phyloP scores from a whole-genome alignment of 345 rosid species.

The Camelina hispida region DNA sequence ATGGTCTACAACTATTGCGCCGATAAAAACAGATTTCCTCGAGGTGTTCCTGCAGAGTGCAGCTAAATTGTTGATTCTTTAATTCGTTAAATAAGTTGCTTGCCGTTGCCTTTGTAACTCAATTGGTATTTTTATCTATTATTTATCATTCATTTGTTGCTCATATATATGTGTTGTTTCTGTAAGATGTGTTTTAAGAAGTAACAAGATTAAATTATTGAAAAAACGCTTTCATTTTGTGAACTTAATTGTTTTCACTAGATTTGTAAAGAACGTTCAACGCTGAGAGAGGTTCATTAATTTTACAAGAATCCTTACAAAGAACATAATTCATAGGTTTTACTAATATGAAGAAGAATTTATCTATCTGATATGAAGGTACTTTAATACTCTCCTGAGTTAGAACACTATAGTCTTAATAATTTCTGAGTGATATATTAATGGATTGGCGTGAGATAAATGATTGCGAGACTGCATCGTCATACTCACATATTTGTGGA shows the following conservation, averaged over 20 bases:
- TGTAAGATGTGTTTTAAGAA: constrained; percentile 1
- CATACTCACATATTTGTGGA: constrained; percentile 3
- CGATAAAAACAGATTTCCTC: constrained; percentile 53
- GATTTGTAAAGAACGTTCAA: neutral
- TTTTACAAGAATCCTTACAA: too few relatives aligned
- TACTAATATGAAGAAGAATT: too few relatives aligned
- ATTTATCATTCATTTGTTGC: constrained; percentile 28
- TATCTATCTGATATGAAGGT: too few relatives aligned
- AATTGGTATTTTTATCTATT: neutral
- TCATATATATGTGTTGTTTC: neutral
- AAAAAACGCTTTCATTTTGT: neutral
- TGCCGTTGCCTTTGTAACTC: constrained; percentile 19
- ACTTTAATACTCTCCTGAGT: too few relatives aligned
- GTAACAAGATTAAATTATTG: neutral
- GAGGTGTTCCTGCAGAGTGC: constrained; percentile 57
- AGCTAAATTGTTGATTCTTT: constrained; percentile 18
- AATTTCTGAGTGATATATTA: too few relatives aligned
- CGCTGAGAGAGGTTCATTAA: neutral
- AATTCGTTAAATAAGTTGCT: constrained; percentile 16
- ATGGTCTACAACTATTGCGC: constrained; percentile 58
- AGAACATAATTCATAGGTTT: too few relatives aligned
- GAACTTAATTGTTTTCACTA: neutral
- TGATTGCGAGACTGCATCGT: neutral
- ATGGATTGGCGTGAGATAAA: neutral
- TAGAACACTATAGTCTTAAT: neutral